Evolutionary conservation across 768 basidiomycete species (phyloP).

Genomic region (Agrocybe praecox): DNA sequence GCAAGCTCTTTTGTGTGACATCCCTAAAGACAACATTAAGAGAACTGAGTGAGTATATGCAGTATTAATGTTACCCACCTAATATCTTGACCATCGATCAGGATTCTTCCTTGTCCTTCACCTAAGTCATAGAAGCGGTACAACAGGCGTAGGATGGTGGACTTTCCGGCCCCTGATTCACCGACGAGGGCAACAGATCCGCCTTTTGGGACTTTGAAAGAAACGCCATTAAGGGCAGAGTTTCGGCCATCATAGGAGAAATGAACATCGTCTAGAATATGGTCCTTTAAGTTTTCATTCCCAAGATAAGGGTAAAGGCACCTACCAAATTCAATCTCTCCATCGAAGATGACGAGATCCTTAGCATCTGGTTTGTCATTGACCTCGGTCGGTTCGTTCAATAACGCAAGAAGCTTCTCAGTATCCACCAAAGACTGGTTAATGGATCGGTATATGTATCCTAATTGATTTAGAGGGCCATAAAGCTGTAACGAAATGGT

Average conservation of each 20-base stretch:
- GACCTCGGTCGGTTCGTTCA: constrained; percentile 84
- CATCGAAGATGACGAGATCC: constrained; percentile 69
- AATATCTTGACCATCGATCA: constrained; percentile 87
- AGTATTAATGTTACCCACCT: constrained; percentile 27
- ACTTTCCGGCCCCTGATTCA: constrained; percentile 81
- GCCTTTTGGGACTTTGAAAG: constrained; percentile 87
- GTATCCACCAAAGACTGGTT: constrained; percentile 81
- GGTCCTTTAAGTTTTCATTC: constrained; percentile 2
- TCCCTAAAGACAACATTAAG: constrained; percentile 42
- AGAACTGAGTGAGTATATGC: background rate
- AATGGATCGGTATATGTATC: constrained; percentile 76
- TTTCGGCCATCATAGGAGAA: constrained; percentile 83
- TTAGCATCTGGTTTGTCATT: constrained; percentile 78
- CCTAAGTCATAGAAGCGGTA: constrained; percentile 92
- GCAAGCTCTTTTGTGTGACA: constrained; percentile 79
- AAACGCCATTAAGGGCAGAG: constrained; percentile 73
- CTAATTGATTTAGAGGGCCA: constrained; percentile 75
- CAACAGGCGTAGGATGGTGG: constrained; percentile 82
- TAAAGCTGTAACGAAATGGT: constrained; percentile 55
- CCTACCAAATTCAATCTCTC: constrained; percentile 88
- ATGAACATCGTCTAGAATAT: constrained; percentile 68
- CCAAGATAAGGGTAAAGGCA: constrained; percentile 4
- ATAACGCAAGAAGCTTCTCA: constrained; percentile 78
- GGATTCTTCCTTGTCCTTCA: constrained; percentile 76
- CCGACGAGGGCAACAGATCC: constrained; percentile 90